phyloP scores from a whole-genome alignment of 2,329 filamentous ascomycete genomes.

The Emmonsia crescens region DNA sequence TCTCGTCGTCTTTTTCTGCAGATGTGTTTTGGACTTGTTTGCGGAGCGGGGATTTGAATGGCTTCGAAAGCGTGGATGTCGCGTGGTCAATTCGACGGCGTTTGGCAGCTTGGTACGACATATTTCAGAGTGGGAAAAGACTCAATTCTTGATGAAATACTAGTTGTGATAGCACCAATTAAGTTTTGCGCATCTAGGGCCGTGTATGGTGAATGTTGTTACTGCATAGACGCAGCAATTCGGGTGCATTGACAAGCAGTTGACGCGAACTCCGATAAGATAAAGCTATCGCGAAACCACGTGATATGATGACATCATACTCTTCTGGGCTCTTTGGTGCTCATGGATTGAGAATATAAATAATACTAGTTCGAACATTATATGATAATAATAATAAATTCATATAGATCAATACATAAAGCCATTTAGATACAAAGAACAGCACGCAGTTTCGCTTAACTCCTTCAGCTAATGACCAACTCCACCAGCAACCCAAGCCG shows the following conservation, averaged over 20 bases:
- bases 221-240: neutral
- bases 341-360: too few species aligned
- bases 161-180: too few species aligned
- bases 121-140: neutral
- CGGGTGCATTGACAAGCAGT: neutral
- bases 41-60: constrained; percentile 61
- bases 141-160: neutral
- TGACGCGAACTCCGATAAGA: neutral
- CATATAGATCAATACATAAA: neutral
- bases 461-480: constrained; percentile 41
- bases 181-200: neutral
- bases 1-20: neutral
- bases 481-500: constrained; percentile 57
- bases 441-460: neutral
- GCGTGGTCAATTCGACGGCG: constrained; percentile 52
- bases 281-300: neutral
- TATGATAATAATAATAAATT: neutral
- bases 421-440: neutral
- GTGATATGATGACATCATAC: neutral
- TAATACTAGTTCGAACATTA: neutral
- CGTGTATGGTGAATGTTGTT: neutral
- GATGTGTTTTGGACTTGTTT: constrained; percentile 22
- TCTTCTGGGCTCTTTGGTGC: too few species aligned
- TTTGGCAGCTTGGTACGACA: constrained; percentile 37
- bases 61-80: constrained; percentile 51